Percentiles rank a stretch among this genome's conserved stretches.
Evolutionary conservation across 345 rosid genomes (phyloP).

Genomic region (Pelargonium nanum): DNA sequence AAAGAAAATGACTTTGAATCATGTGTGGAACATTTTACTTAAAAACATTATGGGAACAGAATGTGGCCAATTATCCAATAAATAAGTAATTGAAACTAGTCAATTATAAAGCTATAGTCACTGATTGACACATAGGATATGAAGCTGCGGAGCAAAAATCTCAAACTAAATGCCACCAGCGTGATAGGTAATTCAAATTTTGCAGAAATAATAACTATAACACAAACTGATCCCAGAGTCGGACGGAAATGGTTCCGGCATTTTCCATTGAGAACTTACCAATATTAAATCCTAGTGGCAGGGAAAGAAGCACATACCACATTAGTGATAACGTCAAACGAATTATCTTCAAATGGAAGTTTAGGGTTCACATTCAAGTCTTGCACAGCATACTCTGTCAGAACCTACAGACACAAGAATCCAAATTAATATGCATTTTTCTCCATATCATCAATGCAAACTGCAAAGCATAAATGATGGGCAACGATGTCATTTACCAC

Average conservation of each 20-base stretch:
- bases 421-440: neutral
- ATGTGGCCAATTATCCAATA: neutral
- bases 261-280: no score
- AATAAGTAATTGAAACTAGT: no score
- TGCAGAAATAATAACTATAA: no score
- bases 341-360: conserved; percentile 75
- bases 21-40: no score
- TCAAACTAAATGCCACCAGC: no score
- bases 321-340: conserved; percentile 74
- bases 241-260: no score
- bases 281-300: neutral
- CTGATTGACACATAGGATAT: neutral
- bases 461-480: no score
- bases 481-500: no score
- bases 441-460: neutral
- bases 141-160: neutral
- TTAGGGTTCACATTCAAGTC: conserved; percentile 67
- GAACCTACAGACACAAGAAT: conserved; percentile 34
- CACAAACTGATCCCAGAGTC: no score
- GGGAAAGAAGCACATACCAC: conserved; percentile 37
- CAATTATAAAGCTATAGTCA: no score
- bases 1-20: neutral
- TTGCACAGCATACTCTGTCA: conserved; percentile 68
- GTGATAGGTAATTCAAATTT: no score
- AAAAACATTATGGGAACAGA: no score